These are phyloP conservation scores for Camelina neglecta DNA, from an alignment of 345 rosid species.

Conservation along the genomic window DNA sequence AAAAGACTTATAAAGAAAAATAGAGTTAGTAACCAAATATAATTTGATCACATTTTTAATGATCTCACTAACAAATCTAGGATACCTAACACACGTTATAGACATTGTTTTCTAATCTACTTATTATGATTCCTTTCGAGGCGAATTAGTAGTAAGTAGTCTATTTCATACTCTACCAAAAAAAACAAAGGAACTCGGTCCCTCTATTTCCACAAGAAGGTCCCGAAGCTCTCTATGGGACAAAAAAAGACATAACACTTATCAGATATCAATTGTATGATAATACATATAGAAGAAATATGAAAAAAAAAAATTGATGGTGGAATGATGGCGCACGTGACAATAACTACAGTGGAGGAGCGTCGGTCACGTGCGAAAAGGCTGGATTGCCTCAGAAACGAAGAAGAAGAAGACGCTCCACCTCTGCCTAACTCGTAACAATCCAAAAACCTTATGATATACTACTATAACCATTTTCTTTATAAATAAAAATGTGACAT, in stretches of 20 bases:
- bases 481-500: neutral
- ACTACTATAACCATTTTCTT: neutral
- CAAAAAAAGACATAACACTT: conserved; percentile 20
- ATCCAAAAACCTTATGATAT: conserved; percentile 24
- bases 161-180: conserved; percentile 11
- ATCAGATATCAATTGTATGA: conserved; percentile 14
- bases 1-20: neutral
- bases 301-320: conserved; percentile 47
- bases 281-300: neutral
- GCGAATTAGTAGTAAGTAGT: conserved; percentile 11
- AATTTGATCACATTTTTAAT: conserved; percentile 19
- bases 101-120: conserved; percentile 24
- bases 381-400: conserved; percentile 52
- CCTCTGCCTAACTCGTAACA: conserved; percentile 40
- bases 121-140: conserved; percentile 42
- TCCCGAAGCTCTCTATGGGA: conserved; percentile 16
- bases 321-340: conserved; percentile 63
- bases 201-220: conserved; percentile 41
- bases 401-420: conserved; percentile 51
- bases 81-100: conserved; percentile 43
- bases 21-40: conserved; percentile 32
- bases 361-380: conserved; percentile 78
- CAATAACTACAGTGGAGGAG: conserved; percentile 65
- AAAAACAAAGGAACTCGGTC: conserved; percentile 36
- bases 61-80: conserved; percentile 24